These are phyloP conservation scores for Madurella mycetomatis DNA, from an alignment of 2,329 filamentous ascomycete genomes.

Conservation along the genomic window DNA sequence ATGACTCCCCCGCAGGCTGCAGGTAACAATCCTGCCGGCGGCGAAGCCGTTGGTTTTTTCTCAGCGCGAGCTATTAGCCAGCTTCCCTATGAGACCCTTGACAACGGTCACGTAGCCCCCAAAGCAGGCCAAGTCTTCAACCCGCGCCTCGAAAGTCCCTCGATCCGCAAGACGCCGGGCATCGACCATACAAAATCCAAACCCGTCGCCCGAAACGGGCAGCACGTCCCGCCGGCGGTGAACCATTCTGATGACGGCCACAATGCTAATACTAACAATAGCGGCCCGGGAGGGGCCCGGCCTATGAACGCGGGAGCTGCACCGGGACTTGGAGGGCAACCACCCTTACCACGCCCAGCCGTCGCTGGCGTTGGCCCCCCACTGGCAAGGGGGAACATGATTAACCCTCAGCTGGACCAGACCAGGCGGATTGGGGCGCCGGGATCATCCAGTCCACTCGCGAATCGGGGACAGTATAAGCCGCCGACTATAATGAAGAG, in stretches of 20 bases:
- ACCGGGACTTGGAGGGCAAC: no score
- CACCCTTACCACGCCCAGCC: no score
- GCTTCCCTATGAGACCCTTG: conserved; percentile 46
- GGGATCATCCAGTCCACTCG: conserved; percentile 50
- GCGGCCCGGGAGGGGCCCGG: no score
- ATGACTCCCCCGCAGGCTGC: conserved; percentile 30
- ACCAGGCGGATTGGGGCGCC: conserved; percentile 57
- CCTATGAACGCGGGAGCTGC: no score
- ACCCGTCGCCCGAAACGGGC: conserved; percentile 58
- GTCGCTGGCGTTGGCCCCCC: neutral
- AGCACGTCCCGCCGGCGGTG: conserved; percentile 45
- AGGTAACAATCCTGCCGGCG: conserved; percentile 6
- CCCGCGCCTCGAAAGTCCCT: conserved; percentile 72
- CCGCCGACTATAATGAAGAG: conserved; percentile 58
- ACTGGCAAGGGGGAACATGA: conserved; percentile 36
- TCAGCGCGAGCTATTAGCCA: conserved; percentile 63
- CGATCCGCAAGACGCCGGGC: conserved; percentile 82
- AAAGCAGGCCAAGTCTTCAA: conserved; percentile 59
- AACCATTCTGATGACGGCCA: conserved; percentile 23
- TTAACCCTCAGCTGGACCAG: conserved; percentile 52
- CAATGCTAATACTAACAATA: neutral
- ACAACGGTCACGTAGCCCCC: conserved; percentile 38
- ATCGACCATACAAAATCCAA: conserved; percentile 76
- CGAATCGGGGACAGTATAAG: conserved; percentile 55
- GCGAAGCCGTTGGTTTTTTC: conserved; percentile 59